Evolutionary conservation across 805 yeast genomes (phyloP).

Genomic region (Candida tallmaniae): DNA sequence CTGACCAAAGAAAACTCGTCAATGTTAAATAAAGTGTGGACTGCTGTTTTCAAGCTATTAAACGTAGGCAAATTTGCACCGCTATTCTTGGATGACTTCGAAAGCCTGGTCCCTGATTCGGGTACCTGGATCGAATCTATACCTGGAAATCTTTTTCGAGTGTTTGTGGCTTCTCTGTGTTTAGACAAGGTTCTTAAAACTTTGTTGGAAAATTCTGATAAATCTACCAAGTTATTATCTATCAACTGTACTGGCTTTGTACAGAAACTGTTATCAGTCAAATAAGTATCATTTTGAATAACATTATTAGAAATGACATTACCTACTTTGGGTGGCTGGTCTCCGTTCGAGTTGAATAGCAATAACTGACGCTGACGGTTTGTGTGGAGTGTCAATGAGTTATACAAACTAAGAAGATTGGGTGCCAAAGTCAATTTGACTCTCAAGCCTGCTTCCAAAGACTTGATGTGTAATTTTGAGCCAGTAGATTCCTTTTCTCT

Average conservation of each 20-base stretch:
- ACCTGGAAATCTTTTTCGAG: no score
- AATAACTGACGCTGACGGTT: constrained; percentile 16
- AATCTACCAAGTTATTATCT: constrained; percentile 35
- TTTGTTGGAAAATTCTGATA: constrained; percentile 30
- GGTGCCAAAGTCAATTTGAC: constrained; percentile 46
- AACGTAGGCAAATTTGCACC: constrained; percentile 22
- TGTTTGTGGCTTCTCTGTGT: constrained; percentile 1
- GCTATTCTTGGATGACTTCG: neutral
- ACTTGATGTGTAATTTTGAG: constrained; percentile 34
- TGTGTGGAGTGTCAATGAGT: constrained; percentile 35
- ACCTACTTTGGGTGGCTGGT: neutral
- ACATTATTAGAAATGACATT: neutral
- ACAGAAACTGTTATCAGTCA: constrained; percentile 7
- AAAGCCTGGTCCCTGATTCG: no score
- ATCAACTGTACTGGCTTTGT: constrained; percentile 32
- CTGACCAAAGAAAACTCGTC: constrained; percentile 44
- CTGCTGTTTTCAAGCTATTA: constrained; percentile 44
- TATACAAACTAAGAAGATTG: constrained; percentile 39
- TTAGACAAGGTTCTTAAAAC: constrained; percentile 28
- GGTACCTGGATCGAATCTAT: no score
- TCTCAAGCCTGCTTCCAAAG: constrained; percentile 48
- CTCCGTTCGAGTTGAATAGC: constrained; percentile 7
- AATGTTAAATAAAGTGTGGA: constrained; percentile 37
- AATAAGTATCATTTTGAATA: constrained; percentile 6
- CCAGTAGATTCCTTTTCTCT: constrained; percentile 5